Evolutionary conservation across 1,284 basidiomycete species (phyloP).

Genomic region (Puccinia hordei): DNA sequence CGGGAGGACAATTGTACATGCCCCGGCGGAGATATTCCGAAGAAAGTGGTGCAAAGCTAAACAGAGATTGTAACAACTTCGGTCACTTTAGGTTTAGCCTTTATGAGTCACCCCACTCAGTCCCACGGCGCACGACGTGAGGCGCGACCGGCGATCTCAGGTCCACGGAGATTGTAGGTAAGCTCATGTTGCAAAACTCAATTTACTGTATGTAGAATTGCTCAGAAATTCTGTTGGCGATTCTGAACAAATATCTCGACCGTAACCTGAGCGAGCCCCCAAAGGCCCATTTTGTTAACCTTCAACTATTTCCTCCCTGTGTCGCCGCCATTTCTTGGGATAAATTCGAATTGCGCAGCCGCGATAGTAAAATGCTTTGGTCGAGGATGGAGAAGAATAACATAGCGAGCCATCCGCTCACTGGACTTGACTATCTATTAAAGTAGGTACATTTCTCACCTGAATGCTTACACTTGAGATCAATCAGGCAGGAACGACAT

Average conservation of each 20-base stretch:
- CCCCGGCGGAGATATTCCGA: too few relatives aligned
- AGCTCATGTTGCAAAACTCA: neutral
- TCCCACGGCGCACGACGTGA: neutral
- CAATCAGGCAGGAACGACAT: neutral
- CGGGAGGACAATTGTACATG: too few relatives aligned
- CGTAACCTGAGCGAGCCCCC: too few relatives aligned
- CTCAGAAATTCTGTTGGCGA: neutral
- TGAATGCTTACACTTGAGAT: neutral
- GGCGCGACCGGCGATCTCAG: conserved; percentile 2
- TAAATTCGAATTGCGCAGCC: neutral
- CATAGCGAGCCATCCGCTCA: neutral
- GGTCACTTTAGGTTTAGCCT: conserved; percentile 1
- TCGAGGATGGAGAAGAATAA: neutral
- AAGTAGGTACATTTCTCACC: neutral
- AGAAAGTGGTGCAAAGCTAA: too few relatives aligned
- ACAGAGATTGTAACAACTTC: too few relatives aligned
- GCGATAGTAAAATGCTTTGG: neutral
- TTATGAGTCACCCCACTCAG: neutral
- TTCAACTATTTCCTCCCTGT: too few relatives aligned
- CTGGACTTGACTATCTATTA: conserved; percentile 13
- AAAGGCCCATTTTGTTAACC: too few relatives aligned
- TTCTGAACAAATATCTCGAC: too few relatives aligned
- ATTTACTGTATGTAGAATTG: neutral
- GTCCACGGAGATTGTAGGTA: neutral
- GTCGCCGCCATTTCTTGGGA: neutral